Evolutionary conservation across 164 flowering plant species (phyloP), one percentile per base, ranked within the genome.

Genomic region (Annona cherimola): DNA sequence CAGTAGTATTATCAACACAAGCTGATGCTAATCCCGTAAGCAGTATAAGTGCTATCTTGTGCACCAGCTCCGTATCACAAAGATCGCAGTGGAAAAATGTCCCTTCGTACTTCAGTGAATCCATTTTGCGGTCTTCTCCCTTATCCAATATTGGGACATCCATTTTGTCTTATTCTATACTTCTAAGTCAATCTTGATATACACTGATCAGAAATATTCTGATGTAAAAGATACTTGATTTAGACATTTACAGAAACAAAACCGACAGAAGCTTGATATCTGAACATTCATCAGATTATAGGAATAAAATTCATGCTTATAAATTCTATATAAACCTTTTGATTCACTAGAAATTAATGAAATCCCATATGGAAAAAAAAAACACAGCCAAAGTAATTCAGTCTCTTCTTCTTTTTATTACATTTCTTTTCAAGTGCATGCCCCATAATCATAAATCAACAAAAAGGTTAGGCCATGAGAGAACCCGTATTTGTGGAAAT

Each of bases 1-100:
- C 83, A 0, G 74, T 72, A 40, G 83, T 80, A 63, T 72, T 72
- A 60, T 80, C 83, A 61, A 77, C 72, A 63, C 83, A 80, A 45
- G 79, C 78, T 3, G 83, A 61, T 4, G 83, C 66, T 66, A 80
- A 73, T 44, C 83, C 83, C 4, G 61, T 68, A 43, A 80, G 76
- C 45, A 80, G 26, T n/a, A 75, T 43, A 41, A 75, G 75, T 39
- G 73, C 74, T 19, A 75, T 77, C 74, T 75, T 73, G 69, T 80
- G 76, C n/a, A 70, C 78, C 67, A 77, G 54, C 42, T 80, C 78
- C 39, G 74, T 39, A 63, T 80, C 80, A 67, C 71, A 77, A 41
- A 63, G 43, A 64, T 70, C 45, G 46, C 83, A 80, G 11, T 59
- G 54, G 40, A 69, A 74, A 46, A 66, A 40, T 6, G 71, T 67